Evolutionary conservation across 441 rosid genomes (phyloP).

Genomic region (Corymbia calophylla): DNA sequence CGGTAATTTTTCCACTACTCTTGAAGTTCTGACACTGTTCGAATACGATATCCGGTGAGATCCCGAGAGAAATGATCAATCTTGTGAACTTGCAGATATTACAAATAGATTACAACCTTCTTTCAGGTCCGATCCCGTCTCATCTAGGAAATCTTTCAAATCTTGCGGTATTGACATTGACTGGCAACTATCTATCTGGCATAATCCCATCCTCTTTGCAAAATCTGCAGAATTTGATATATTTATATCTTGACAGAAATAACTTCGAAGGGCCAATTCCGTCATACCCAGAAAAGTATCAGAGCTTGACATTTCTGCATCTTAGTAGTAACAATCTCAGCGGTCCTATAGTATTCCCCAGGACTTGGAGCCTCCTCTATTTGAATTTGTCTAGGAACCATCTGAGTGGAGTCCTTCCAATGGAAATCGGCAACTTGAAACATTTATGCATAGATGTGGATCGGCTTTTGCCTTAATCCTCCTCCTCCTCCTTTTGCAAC

Average conservation of each 20-base stretch:
- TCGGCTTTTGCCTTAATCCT: not conserved
- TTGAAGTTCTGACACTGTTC: accelerated
- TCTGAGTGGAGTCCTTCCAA: not conserved
- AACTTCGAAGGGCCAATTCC: not conserved
- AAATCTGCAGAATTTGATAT: no score
- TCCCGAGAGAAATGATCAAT: not conserved
- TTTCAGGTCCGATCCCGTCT: not conserved
- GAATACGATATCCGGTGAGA: not conserved
- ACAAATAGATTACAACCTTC: not conserved
- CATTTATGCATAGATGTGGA: not conserved
- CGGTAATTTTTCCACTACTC: not conserved
- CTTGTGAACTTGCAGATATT: not conserved
- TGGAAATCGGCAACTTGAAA: not conserved
- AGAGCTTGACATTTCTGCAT: not conserved
- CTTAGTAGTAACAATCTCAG: not conserved
- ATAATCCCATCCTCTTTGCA: not conserved
- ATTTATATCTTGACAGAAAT: not conserved
- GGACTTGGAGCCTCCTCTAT: not conserved
- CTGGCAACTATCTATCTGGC: not conserved
- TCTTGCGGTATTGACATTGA: not conserved
- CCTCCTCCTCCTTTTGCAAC: not conserved
- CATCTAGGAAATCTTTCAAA: not conserved
- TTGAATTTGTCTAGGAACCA: not conserved
- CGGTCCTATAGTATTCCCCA: not conserved
- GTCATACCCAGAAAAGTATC: not conserved